Evolutionary conservation across 805 yeast species (phyloP), one percentile per base, ranked within the genome.

Genomic region (Cyberlindnera mississippiensis): DNA sequence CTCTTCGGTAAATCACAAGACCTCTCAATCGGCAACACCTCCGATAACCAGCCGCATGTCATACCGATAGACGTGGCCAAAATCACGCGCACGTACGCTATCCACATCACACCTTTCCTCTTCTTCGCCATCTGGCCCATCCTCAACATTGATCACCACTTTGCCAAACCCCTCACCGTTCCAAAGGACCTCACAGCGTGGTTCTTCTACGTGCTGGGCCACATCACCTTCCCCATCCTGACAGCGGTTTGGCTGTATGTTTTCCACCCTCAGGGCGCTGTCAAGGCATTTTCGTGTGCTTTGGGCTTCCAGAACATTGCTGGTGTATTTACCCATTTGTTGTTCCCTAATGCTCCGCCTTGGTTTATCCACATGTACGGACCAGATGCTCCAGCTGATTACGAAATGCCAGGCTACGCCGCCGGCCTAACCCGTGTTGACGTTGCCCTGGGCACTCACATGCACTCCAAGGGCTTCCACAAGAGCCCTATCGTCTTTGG

Each of bases 261-360:
- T 10, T 81, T 80, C 68, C 85, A 80, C 40, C 70, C 80, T 1
- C 84, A 81, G n/a, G 85, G 84, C 0, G 75, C 78, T 0, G 39
- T 79, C 11, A 75, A 72, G 45, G 63, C 69, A 50, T 82, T 78
- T 49, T 64, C 77, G 1, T 52, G 71, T n/a, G 69, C 77, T 0
- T 50, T 82, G 33, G 88, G 89, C 2, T 38, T 68, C 10, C 86
- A 80, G 56, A 82, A 80, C 51, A 68, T 80, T 11, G 60, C 68
- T 1, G 84, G 85, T 18, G 80, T 80, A 0, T 30, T 70, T 29
- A 82, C 86, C 3, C 87, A 81, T 57, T 55, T 82, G 28, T 36
- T 71, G 6, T 67, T 80, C 57, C 90, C 90, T 19, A 80, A 77
- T 56, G 85, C 87, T 1, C 85, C 89, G 1, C 89, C 89, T 3